These are phyloP conservation scores for Aspergillus uvarum DNA, from an alignment of 2,329 filamentous ascomycete genomes.

Conservation along the genomic window DNA sequence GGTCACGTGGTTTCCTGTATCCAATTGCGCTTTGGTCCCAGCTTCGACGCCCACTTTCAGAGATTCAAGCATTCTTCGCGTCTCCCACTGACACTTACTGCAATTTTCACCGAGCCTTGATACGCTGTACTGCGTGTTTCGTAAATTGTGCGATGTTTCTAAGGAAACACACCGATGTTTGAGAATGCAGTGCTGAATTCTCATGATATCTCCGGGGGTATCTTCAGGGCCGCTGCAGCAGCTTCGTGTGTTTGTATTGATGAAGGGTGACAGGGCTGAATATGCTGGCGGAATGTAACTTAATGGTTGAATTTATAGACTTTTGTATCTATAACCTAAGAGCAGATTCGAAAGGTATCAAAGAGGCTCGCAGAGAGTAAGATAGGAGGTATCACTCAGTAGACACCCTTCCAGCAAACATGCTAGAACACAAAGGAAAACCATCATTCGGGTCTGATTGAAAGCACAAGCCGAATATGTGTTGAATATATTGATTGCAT, in stretches of 20 bases:
- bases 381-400: constrained; percentile 19
- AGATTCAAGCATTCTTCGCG: constrained; percentile 64
- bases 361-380: constrained; percentile 63
- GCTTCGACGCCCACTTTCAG: constrained; percentile 69
- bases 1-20: constrained; percentile 78
- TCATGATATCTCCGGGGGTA: constrained; percentile 74
- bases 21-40: constrained; percentile 66
- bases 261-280: constrained; percentile 93
- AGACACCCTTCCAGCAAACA: neutral
- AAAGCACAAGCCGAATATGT: neutral
- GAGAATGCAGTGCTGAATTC: constrained; percentile 66
- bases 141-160: constrained; percentile 82
- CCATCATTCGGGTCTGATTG: constrained; percentile 74
- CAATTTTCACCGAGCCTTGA: constrained; percentile 72
- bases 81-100: constrained; percentile 65
- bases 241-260: constrained; percentile 73
- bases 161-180: constrained; percentile 65
- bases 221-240: constrained; percentile 72
- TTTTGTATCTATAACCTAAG: constrained; percentile 65
- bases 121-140: constrained; percentile 72
- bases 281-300: constrained; percentile 84
- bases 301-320: constrained; percentile 60
- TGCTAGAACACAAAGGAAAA: constrained; percentile 62
- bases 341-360: constrained; percentile 68
- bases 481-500: no score